Conservation (phyloP, 176 grass and related monocot species). For the Bromus sterilis region DNA sequence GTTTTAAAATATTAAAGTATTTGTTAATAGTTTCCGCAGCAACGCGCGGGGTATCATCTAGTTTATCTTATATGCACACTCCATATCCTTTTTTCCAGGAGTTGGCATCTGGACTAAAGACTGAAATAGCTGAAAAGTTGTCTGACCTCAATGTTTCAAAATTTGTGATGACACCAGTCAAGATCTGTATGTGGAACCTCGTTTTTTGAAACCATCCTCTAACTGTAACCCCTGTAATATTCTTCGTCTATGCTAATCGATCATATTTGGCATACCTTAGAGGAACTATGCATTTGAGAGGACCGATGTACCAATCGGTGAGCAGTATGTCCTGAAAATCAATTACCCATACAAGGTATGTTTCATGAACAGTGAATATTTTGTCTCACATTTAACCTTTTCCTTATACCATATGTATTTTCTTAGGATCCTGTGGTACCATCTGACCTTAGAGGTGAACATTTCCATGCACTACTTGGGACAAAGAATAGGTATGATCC, state of each 20-base stretch:
- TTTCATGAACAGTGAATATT: background rate
- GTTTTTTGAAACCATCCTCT: background rate
- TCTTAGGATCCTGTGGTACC: conserved; percentile 70
- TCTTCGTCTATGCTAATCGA: background rate
- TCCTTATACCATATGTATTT: background rate
- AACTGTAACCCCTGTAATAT: background rate
- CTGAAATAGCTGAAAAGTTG: conserved; percentile 74
- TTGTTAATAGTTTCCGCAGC: no score
- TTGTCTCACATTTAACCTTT: background rate
- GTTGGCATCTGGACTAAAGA: conserved; percentile 76
- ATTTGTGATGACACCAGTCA: conserved; percentile 90
- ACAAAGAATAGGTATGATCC: conserved; percentile 67
- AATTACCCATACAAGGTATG: conserved; percentile 90
- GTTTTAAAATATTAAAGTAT: no score
- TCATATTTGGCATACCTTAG: conserved; percentile 40
- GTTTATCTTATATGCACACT: conserved; percentile 11
- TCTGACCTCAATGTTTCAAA: conserved; percentile 79
- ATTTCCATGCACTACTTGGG: conserved; percentile 87
- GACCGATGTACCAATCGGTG: conserved; percentile 65
- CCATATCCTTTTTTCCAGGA: conserved; percentile 51
- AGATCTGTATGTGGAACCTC: conserved; percentile 40
- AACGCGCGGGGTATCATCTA: no score
- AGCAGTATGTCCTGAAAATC: conserved; percentile 96
- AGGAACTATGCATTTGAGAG: conserved; percentile 97
- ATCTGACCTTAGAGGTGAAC: conserved; percentile 68